Evolutionary conservation across 2,329 filamentous ascomycete species (phyloP), one percentile per base, ranked within the genome.

Genomic region (Allantophomopsis lycopodina): DNA sequence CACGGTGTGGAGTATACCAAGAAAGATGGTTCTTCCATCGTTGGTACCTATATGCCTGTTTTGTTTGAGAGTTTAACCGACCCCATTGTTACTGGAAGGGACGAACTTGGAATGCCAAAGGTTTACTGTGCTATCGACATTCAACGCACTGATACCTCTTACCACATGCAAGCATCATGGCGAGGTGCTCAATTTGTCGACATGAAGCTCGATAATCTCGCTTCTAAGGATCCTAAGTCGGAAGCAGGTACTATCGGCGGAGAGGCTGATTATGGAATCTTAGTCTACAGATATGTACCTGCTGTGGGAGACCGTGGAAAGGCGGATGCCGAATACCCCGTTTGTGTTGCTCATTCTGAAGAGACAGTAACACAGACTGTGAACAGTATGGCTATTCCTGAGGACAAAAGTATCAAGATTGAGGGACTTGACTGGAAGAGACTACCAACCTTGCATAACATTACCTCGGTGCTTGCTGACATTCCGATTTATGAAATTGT

Each of bases 51-150:
- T 44, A 55, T 74, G 42, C 66, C 70, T 0, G 51, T 75, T 1
- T 55, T 75, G 55, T 73, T 80, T 44, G 75, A 80, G 66, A 59
- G 38, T 51, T 73, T 73, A 2, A 58, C 73, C 0, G 76, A 81
- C 44, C 70, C 75, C 0, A 76, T 80, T 34, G 51, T 78, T 0
- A 69, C 67, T 2, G 58, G 69, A 0, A 54, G 70, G 2, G 71
- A 75, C 36, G 71, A 74, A 47, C 57, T 73, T 1, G 71, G 71
- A 1, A 69, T 73, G 61, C 69, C 70, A 2, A 75, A 74, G 52
- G 43, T 72, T 0, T 71, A 4, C 73, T 17, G 32, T 38, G 33
- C 12, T 32, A 41, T 2, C 69, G 73, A 49, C 65, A 73, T 49
- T 61, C 56, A 43, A 52, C 44, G 58, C 68, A 0, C 75, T 77